Conservation (phyloP, 2,329 filamentous ascomycete species). For the Grosmannia clavigera region DNA sequence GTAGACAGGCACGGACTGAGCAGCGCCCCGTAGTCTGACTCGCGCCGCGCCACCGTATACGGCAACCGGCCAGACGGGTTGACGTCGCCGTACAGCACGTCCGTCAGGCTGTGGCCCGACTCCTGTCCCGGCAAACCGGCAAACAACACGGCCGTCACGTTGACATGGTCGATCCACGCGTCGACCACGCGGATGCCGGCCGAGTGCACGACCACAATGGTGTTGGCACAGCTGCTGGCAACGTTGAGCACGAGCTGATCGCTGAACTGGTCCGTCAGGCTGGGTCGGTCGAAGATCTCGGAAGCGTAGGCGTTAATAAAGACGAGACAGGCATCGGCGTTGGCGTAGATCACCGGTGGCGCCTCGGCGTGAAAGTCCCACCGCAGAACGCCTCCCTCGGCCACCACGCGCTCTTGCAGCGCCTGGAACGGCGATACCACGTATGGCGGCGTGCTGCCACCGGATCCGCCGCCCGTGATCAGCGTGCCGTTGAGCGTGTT, state of each 20-base stretch:
- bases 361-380: constrained; percentile 38
- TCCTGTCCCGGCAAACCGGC: constrained; percentile 50
- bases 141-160: constrained; percentile 49
- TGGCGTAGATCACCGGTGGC: constrained; percentile 29
- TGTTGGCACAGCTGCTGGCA: constrained; percentile 38
- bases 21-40: constrained; percentile 35
- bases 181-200: constrained; percentile 50
- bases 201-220: constrained; percentile 55
- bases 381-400: constrained; percentile 39
- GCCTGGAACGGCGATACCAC: constrained; percentile 38
- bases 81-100: constrained; percentile 46
- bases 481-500: constrained; percentile 40
- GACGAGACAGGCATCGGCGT: constrained; percentile 50
- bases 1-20: constrained; percentile 13
- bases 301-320: constrained; percentile 61
- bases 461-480: constrained; percentile 37
- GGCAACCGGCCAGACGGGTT: constrained; percentile 46
- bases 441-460: constrained; percentile 36
- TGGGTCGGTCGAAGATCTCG: constrained; percentile 58
- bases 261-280: constrained; percentile 56
- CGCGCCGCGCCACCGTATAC: constrained; percentile 42
- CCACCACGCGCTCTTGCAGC: constrained; percentile 37
- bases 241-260: constrained; percentile 45
- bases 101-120: constrained; percentile 45
- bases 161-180: constrained; percentile 41